These are phyloP conservation scores for Monilinia aucupariae DNA, from an alignment of 2,329 filamentous ascomycete genomes.

Conservation along the genomic window DNA sequence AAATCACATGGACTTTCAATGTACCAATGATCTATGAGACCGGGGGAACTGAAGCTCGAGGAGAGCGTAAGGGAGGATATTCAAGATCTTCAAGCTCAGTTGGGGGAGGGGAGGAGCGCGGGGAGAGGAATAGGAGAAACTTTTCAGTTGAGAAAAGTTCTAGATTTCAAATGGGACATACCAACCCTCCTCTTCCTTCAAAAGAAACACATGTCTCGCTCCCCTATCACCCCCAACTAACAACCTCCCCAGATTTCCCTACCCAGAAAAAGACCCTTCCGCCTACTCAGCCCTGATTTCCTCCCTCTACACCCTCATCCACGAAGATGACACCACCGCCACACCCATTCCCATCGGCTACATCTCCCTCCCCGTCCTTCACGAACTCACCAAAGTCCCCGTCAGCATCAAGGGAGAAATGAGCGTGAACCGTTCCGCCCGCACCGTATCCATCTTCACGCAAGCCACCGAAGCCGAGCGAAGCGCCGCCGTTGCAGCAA, in stretches of 20 bases:
- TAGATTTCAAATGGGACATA: neutral
- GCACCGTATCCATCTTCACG: slow-evolving; percentile 57
- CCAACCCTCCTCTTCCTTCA: neutral
- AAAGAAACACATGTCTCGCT: too few species aligned
- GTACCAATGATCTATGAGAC: neutral
- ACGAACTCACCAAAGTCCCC: slow-evolving; percentile 45
- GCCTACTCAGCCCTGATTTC: slow-evolving; percentile 52
- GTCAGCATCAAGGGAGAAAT: slow-evolving; percentile 51
- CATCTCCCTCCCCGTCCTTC: slow-evolving; percentile 47
- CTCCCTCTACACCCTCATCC: slow-evolving; percentile 61
- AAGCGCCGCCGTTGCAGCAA: slow-evolving; percentile 49
- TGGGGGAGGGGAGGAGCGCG: too few species aligned
- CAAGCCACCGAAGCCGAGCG: slow-evolving; percentile 57
- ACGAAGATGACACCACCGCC: slow-evolving; percentile 50
- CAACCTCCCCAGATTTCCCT: slow-evolving; percentile 61
- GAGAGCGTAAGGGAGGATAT: neutral
- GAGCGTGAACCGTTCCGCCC: slow-evolving; percentile 51
- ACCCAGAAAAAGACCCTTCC: slow-evolving; percentile 55
- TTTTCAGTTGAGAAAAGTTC: neutral
- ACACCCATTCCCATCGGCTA: slow-evolving; percentile 56
- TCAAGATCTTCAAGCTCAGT: too few species aligned
- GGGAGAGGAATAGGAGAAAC: too few species aligned
- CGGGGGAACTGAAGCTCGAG: too few species aligned
- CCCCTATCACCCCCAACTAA: slow-evolving; percentile 12
- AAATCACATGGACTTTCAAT: neutral